These are phyloP conservation scores for Dicorynia guianensis DNA, from an alignment of 306 rosid species.

Conservation along the genomic window DNA sequence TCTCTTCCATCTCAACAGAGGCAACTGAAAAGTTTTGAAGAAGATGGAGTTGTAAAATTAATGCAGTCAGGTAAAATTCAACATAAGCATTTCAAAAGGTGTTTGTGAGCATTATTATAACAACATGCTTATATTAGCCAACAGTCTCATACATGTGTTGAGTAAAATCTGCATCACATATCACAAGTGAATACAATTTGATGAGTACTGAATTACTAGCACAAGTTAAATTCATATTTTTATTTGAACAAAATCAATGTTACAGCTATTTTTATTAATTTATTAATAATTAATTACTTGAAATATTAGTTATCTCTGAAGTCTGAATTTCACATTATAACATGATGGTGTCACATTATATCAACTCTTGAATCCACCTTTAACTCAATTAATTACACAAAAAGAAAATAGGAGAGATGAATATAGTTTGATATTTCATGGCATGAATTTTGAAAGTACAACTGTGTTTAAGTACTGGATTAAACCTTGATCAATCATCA, in stretches of 20 bases:
- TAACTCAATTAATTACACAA: not conserved
- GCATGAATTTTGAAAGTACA: not conserved
- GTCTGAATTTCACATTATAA: not conserved
- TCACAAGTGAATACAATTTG: constrained; percentile 17
- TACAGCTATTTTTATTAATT: not conserved
- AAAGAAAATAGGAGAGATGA: constrained; percentile 15
- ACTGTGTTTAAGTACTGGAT: not conserved
- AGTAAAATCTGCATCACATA: constrained; percentile 4
- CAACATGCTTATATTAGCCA: not conserved
- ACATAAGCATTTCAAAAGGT: constrained; percentile 12
- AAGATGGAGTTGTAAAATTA: constrained; percentile 17
- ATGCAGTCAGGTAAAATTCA: constrained; percentile 1
- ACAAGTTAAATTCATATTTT: constrained; percentile 5
- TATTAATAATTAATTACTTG: constrained; percentile 16
- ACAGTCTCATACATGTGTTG: constrained; percentile 10
- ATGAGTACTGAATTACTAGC: constrained; percentile 16
- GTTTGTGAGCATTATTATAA: not conserved
- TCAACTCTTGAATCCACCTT: constrained; percentile 26
- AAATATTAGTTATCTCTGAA: constrained; percentile 5
- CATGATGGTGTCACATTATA: not conserved
- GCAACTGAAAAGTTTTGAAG: constrained; percentile 62
- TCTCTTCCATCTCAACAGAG: constrained; percentile 94
- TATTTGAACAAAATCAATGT: constrained; percentile 20
- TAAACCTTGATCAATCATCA: constrained; percentile 29
- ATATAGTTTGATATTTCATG: constrained; percentile 25